Evolutionary conservation across 2,329 filamentous ascomycete species (phyloP).

Genomic region (Aureobasidium mangrovei): DNA sequence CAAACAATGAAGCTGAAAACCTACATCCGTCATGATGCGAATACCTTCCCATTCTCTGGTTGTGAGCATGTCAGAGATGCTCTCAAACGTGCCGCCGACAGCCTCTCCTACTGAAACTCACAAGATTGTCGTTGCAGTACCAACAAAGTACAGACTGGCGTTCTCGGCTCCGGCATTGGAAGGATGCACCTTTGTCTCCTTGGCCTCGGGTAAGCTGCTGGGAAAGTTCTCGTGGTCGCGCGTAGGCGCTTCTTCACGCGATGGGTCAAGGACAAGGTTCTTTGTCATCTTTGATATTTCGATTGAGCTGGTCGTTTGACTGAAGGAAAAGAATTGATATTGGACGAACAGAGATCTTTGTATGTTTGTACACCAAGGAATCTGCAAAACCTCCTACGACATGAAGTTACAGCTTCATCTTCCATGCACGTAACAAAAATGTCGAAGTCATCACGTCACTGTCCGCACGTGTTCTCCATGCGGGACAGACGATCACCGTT

Average conservation of each 20-base stretch:
- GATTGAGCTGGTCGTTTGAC: background rate
- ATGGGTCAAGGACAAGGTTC: slow-evolving; percentile 36
- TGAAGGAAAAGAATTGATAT: background rate
- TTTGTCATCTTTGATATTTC: slow-evolving; percentile 21
- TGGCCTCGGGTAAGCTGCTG: slow-evolving; percentile 33
- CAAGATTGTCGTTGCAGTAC: slow-evolving; percentile 49
- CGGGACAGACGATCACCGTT: too few species aligned
- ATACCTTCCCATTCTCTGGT: slow-evolving; percentile 42
- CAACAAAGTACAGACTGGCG: slow-evolving; percentile 46
- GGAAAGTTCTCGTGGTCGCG: slow-evolving; percentile 27
- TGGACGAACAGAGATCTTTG: background rate
- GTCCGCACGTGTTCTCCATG: background rate
- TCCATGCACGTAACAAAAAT: background rate
- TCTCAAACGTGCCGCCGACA: background rate
- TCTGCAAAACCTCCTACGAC: too few species aligned
- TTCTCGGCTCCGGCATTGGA: slow-evolving; percentile 30
- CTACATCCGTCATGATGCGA: slow-evolving; percentile 44
- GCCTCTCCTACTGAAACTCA: background rate
- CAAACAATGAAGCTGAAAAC: too few species aligned
- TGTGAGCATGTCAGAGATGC: background rate
- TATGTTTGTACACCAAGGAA: background rate
- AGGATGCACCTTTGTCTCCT: slow-evolving; percentile 38
- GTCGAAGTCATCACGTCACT: slow-evolving; percentile 8
- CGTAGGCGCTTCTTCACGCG: slow-evolving; percentile 30
- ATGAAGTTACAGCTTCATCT: background rate